Percentiles rank a stretch among this genome's conserved stretches.
Evolutionary conservation across 805 yeast genomes (phyloP).

Genomic region (Candida quercuum): DNA sequence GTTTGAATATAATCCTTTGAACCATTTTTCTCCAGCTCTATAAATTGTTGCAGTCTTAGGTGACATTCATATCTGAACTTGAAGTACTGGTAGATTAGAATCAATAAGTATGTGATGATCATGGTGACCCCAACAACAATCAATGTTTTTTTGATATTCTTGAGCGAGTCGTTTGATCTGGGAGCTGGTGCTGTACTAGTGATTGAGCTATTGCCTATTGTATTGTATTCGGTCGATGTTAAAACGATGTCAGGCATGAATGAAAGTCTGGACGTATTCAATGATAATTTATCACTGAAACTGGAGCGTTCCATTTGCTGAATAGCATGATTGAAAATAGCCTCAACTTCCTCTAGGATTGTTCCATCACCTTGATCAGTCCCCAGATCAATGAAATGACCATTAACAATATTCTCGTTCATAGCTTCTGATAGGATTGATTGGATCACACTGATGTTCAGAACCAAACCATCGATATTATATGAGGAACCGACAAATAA

Average conservation of each 20-base stretch:
- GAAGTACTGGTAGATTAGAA: slow-evolving; percentile 5
- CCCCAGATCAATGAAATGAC: not conserved
- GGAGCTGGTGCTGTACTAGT: not conserved
- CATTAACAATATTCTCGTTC: not conserved
- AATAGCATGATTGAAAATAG: not conserved
- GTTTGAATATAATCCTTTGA: slow-evolving; percentile 1
- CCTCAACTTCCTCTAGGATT: not conserved
- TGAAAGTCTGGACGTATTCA: not conserved
- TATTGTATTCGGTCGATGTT: not conserved
- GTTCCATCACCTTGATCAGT: not conserved
- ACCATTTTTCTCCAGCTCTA: slow-evolving; percentile 3
- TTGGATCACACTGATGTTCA: slow-evolving; percentile 1
- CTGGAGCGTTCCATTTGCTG: not conserved
- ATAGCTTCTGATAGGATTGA: not conserved
- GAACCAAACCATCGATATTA: not conserved
- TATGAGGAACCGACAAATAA: slow-evolving; percentile 2
- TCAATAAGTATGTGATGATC: not conserved
- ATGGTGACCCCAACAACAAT: not conserved
- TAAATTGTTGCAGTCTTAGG: not conserved
- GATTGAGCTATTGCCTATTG: not conserved
- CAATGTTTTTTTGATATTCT: not conserved
- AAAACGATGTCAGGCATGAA: not conserved
- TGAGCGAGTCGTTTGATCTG: not conserved
- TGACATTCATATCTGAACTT: slow-evolving; percentile 5
- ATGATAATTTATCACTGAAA: not conserved